Percentiles rank a stretch among this genome's conserved stretches.
Evolutionary conservation across 2,329 filamentous ascomycete genomes (phyloP).

Genomic region (Fusarium newnesense): DNA sequence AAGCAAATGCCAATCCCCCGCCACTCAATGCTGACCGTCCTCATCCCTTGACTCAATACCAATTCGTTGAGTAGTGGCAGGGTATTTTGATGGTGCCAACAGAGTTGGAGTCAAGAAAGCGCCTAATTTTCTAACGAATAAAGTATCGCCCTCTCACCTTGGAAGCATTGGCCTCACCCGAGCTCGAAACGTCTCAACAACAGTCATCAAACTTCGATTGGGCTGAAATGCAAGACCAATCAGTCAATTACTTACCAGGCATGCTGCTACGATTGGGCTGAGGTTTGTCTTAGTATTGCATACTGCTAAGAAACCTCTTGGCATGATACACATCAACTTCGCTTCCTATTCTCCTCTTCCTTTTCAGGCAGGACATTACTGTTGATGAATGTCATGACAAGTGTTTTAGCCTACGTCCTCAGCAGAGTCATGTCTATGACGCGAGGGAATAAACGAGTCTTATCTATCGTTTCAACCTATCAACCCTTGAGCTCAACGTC

Average conservation of each 20-base stretch:
- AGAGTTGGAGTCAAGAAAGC: constrained; percentile 22
- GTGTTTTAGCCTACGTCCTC: background rate
- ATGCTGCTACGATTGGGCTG: constrained; percentile 35
- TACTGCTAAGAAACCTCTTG: constrained; percentile 28
- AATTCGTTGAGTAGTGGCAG: constrained; percentile 28
- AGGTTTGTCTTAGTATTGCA: constrained; percentile 29
- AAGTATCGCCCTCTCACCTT: constrained; percentile 12
- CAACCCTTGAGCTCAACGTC: background rate
- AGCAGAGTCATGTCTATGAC: constrained; percentile 28
- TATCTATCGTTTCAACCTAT: constrained; percentile 19
- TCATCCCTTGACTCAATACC: constrained; percentile 13
- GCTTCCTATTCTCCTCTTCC: constrained; percentile 3
- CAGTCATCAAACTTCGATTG: constrained; percentile 28
- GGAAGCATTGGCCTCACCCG: constrained; percentile 24
- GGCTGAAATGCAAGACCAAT: constrained; percentile 22
- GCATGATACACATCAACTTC: constrained; percentile 20
- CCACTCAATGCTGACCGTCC: constrained; percentile 15
- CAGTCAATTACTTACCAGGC: constrained; percentile 23
- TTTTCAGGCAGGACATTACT: constrained; percentile 6
- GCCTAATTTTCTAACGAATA: constrained; percentile 25
- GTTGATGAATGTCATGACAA: constrained; percentile 13
- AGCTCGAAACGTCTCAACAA: constrained; percentile 36
- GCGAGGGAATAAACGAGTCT: constrained; percentile 24
- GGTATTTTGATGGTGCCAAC: constrained; percentile 34
- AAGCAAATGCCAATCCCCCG: constrained; percentile 8